phyloP scores from a whole-genome alignment of 2,329 filamentous ascomycete genomes.

The Trichoderma sp. region DNA sequence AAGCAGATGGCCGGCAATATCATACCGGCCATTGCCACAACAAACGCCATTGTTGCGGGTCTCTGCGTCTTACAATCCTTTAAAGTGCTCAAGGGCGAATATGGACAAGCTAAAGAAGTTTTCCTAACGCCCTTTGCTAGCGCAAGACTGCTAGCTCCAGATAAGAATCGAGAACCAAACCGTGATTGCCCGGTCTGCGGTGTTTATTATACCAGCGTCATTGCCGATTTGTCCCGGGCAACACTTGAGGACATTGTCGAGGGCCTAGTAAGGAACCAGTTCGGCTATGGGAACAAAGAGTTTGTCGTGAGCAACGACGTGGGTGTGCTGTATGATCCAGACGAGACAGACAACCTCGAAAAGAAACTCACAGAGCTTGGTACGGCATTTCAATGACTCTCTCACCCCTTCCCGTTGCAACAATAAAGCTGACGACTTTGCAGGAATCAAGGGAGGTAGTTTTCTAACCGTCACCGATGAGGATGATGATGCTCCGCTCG shows the following conservation, averaged over 20 bases:
- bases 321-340: conserved; percentile 82
- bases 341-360: conserved; percentile 78
- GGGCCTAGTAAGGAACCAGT: conserved; percentile 62
- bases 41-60: conserved; percentile 92
- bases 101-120: conserved; percentile 71
- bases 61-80: conserved; percentile 90
- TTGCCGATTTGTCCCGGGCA: conserved; percentile 66
- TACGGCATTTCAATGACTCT: conserved; percentile 32
- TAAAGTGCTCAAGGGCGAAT: conserved; percentile 77
- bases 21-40: conserved; percentile 96
- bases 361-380: conserved; percentile 78
- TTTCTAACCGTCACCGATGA: conserved; percentile 86
- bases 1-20: conserved; percentile 99
- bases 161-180: conserved; percentile 63
- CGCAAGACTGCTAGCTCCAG: conserved; percentile 57
- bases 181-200: conserved; percentile 81
- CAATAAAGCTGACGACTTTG: conserved; percentile 17
- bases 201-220: conserved; percentile 63
- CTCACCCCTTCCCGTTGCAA: neutral
- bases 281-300: conserved; percentile 76
- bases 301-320: conserved; percentile 72
- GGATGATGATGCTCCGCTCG: conserved; percentile 67
- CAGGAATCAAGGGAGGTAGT: conserved; percentile 65
- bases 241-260: conserved; percentile 79
- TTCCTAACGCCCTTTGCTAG: conserved; percentile 70